Percentiles rank a stretch among this genome's conserved stretches.
Conservation (phyloP, 805 yeast species). For the Metschnikowia baotianmanensis region DNA sequence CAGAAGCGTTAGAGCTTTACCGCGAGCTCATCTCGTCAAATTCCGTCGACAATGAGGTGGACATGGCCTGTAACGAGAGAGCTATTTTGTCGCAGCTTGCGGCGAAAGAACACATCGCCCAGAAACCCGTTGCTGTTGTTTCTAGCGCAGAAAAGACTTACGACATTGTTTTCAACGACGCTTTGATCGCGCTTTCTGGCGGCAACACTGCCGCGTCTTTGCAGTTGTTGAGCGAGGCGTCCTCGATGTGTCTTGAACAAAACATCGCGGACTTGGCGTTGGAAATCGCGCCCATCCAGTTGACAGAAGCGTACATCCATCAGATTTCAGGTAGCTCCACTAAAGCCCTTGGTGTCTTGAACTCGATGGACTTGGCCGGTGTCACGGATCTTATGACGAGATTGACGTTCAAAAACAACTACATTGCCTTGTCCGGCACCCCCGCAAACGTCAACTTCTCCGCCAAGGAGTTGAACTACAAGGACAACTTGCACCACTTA, state of each 20-base stretch:
- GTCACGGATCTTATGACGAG: conserved; percentile 40
- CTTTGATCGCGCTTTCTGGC: conserved; percentile 47
- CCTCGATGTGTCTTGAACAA: conserved; percentile 36
- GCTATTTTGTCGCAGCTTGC: conserved; percentile 59
- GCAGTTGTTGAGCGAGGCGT: conserved; percentile 45
- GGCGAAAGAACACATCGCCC: conserved; percentile 1
- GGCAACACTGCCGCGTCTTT: conserved; percentile 42
- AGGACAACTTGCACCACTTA: conserved; percentile 22
- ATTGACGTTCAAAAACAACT: conserved; percentile 46
- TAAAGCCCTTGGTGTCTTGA: conserved; percentile 13
- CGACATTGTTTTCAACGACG: conserved; percentile 60
- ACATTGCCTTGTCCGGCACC: conserved; percentile 25
- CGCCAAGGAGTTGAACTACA: conserved; percentile 34
- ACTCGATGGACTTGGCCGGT: conserved; percentile 21
- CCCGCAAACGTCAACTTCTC: conserved; percentile 22
- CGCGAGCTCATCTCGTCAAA: conserved; percentile 34
- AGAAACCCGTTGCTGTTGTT: conserved; percentile 8
- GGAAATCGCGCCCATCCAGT: conserved; percentile 59
- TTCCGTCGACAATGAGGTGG: conserved; percentile 45
- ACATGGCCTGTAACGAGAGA: conserved; percentile 61
- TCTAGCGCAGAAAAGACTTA: conserved; percentile 36
- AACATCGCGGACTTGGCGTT: conserved; percentile 43
- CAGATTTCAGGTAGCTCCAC: conserved; percentile 20
- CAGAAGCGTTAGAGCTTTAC: conserved; percentile 47
- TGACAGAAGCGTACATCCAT: conserved; percentile 58